Base-by-base conservation (phyloP, 2,329 filamentous ascomycete genomes). In the Cercospora sojina region DNA sequence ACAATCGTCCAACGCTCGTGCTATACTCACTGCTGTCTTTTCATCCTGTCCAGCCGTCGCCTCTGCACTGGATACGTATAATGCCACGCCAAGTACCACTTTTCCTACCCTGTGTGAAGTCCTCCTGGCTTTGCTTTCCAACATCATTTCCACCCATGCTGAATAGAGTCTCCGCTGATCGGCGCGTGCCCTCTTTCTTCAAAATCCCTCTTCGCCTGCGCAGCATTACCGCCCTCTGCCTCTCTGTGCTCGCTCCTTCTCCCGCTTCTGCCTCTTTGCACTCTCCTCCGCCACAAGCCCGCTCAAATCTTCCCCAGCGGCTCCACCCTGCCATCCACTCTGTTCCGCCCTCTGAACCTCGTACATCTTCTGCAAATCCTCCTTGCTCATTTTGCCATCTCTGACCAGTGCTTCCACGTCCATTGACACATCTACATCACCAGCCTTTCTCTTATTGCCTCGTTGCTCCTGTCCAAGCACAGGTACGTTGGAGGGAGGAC, bases 231-330 rank as follows among this genome's bases (percentile, higher is more conserved):
- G 18, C 9, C 43, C 87, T 85, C 74, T 85, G 85, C 77, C 72
- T 68, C 69, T 62, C 63, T 67, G 65, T 13, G 68, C 67, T 53
- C 88, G 88, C 79, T 96, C 92, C 78, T 92, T 89, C 73, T 97
- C 93, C 71, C 91, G 87, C 85, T 93, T 96, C 77, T 93, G 86
- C 77, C 93, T 87, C 85, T 98, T 98, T 71, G 92, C 86, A 76
- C 89, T 92, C 81, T 98, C 95, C 74, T 92, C 90, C 12, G 92
- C 92, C 81, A 99, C 97, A 91, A 99, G 96, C 75, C 97, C 91
- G 74, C 90, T 94, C 64, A 99, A 80, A 76, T 97, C 94, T 73
- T 98, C 94, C 77, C 96, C 91, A 79, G 90, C 90, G 65, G 65
- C 68, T 35, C 70, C 70, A 23, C 89, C 88, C 18, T 88, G 88